Evolutionary conservation across 352 stramenopile genomes (phyloP), one percentile per base, ranked within the genome.

Genomic region (Pythium coloratum): DNA sequence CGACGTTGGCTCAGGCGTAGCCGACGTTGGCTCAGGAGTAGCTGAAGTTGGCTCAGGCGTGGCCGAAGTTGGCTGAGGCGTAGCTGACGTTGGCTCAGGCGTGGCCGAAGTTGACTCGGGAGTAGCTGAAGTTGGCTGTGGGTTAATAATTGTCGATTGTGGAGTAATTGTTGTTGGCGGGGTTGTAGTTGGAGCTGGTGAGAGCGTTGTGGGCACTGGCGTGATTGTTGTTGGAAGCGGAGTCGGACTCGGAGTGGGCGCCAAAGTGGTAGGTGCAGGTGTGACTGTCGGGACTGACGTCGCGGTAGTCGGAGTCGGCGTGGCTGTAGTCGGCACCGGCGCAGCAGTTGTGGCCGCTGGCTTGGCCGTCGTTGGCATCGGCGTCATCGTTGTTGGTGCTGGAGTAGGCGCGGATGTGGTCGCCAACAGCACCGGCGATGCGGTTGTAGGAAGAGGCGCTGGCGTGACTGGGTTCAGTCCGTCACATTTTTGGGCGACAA

Each of bases 401-500:
- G 51, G 49, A 14, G 49, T 59, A 28, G 60, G 36, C 8, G 59
- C 20, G 3, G 8, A 13, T 24, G 32, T 66, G 24, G 49, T 34
- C 47, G 34, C 2, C 36, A 26, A 54, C 20, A 36, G 30, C 16
- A 20, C 28, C 18, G 51, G 50, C 38, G 30, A 28, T 20, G 28
- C 20, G 16, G 51, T 49, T 49, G 38, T 2, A 14, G 38, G 20
- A 4, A 44, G 2, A 13, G 58, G 24, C 10, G 59, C 18, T 50
- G 59, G 16, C 33, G 59, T 55, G 36, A 42, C 9, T 42, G 36
- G 36, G 10, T 7, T 14, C 36, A 12, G 14, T 14, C 36, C 36
- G 36, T 42, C 36, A 49, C 69, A 79, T 30, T 74, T 58, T 13
- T 51, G 55, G 24, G 18, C 55, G 4, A 57, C 51, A 30, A 77